phyloP scores from a whole-genome alignment of 106 monocot genomes.

The Alisma plantagoaquatica region DNA sequence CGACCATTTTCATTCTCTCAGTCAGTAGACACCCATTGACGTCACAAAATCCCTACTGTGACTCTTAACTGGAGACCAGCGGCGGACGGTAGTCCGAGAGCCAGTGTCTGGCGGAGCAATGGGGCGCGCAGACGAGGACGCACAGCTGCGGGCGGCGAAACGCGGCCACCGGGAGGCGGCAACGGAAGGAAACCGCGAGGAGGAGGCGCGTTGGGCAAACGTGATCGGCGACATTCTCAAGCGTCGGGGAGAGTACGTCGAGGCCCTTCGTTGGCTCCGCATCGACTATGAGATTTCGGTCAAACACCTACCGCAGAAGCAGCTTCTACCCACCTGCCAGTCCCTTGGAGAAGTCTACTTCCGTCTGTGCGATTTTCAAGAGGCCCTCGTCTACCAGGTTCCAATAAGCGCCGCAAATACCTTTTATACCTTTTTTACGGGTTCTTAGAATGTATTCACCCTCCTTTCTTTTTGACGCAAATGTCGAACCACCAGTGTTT shows the following conservation, averaged over 20 bases:
- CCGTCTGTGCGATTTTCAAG: slow-evolving; percentile 49
- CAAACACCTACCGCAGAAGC: slow-evolving; percentile 70
- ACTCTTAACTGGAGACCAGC: no score
- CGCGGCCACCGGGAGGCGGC: slow-evolving; percentile 43
- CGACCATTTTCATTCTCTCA: no score
- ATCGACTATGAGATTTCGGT: slow-evolving; percentile 71
- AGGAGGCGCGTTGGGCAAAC: slow-evolving; percentile 86
- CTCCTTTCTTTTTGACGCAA: background rate
- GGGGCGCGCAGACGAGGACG: slow-evolving; percentile 52
- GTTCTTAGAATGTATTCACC: background rate
- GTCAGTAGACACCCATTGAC: no score
- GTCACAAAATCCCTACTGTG: no score
- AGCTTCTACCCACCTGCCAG: slow-evolving; percentile 92
- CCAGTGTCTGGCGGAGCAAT: no score
- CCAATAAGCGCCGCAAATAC: background rate
- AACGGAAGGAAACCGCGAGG: slow-evolving; percentile 64
- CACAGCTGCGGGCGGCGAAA: slow-evolving; percentile 51
- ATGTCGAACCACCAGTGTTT: background rate
- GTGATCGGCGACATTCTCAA: slow-evolving; percentile 75
- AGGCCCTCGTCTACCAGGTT: slow-evolving; percentile 80
- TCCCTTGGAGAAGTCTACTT: slow-evolving; percentile 84
- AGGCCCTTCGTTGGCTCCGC: slow-evolving; percentile 83
- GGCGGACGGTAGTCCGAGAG: no score
- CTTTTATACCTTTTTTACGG: background rate
- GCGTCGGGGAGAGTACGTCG: slow-evolving; percentile 68